phyloP scores from a whole-genome alignment of 176 grass and related monocot genomes.

The Zizania latifolia region DNA sequence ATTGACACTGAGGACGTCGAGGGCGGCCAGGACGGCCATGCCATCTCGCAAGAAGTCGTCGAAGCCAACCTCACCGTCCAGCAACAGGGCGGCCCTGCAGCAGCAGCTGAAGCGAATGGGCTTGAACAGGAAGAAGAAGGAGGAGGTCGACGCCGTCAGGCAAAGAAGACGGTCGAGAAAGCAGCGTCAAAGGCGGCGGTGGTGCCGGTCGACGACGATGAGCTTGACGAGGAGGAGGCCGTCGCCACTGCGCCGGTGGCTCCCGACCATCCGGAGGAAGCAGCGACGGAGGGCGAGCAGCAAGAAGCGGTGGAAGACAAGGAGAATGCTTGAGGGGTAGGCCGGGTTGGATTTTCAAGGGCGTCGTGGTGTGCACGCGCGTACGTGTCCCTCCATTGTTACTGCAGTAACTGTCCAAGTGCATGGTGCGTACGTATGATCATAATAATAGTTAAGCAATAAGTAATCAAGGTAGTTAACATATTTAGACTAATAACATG shows the following conservation, averaged over 20 bases:
- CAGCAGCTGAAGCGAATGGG: background rate
- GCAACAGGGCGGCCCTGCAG: background rate
- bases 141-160: background rate
- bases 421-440: background rate
- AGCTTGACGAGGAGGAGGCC: background rate
- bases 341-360: background rate
- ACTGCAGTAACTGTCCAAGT: background rate
- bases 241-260: background rate
- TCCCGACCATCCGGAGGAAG: background rate
- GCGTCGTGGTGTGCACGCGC: background rate
- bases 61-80: slow-evolving; percentile 11
- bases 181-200: background rate
- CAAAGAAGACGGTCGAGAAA: background rate
- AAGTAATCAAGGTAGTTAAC: background rate
- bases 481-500: too few species aligned
- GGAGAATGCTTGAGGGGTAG: background rate
- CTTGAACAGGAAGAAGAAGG: background rate
- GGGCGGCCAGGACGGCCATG: background rate
- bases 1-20: background rate
- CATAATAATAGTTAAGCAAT: background rate
- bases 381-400: background rate
- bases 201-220: slow-evolving; percentile 15
- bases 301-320: background rate
- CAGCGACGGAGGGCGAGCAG: background rate
- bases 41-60: background rate